A percentile compares a stretch with the other conserved stretches of the same genome.
These are phyloP conservation scores for Magnolia kwangsiensis DNA, from an alignment of 164 flowering plant species.

Conservation along the genomic window DNA sequence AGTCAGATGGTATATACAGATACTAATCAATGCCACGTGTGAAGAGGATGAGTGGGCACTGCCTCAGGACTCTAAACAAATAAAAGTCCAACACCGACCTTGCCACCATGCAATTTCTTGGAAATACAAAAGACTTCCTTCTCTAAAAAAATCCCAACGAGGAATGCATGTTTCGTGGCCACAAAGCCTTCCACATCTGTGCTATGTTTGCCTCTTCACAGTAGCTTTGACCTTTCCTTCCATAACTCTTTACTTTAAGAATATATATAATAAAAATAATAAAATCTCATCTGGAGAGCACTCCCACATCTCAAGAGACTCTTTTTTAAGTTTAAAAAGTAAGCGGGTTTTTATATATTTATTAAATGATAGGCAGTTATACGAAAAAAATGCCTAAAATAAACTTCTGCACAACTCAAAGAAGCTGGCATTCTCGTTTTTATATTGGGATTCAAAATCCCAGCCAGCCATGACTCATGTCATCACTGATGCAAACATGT, in stretches of 20 bases:
- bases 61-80: too few relatives aligned
- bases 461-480: conserved; percentile 4
- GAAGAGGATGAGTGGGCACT: too few relatives aligned
- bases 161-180: conserved; percentile 16
- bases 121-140: background rate
- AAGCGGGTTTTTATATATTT: too few relatives aligned
- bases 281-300: background rate
- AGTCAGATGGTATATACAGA: too few relatives aligned
- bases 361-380: too few relatives aligned
- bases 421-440: conserved; percentile 13
- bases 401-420: conserved; percentile 7
- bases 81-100: background rate
- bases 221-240: background rate
- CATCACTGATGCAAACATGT: conserved; percentile 1
- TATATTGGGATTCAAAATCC: background rate
- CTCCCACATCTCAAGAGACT: background rate
- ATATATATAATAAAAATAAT: background rate
- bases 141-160: background rate
- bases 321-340: background rate
- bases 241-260: too few relatives aligned
- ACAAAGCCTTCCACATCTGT: conserved; percentile 4
- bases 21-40: too few relatives aligned
- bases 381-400: background rate
- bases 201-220: background rate
- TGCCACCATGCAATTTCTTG: background rate